Evolutionary conservation across 2,329 filamentous ascomycete genomes (phyloP).

Genomic region (Metarhizium humberi): DNA sequence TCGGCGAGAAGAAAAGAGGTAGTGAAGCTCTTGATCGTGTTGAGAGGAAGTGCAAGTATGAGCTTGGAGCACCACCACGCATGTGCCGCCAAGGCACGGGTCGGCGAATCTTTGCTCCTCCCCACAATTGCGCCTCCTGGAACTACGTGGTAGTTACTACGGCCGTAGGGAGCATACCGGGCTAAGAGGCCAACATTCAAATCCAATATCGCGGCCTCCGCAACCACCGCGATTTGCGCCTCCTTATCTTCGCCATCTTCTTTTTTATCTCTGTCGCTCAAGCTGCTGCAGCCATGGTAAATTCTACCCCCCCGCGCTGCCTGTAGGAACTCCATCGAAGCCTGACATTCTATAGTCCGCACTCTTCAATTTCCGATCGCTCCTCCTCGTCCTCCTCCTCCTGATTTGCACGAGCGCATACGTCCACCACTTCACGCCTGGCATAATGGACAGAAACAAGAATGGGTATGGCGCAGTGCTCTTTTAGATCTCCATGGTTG

Average conservation of each 20-base stretch:
- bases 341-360: constrained; percentile 55
- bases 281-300: constrained; percentile 17
- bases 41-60: not conserved
- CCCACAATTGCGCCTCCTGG: constrained; percentile 3
- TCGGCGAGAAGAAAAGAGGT: not conserved
- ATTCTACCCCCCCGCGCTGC: not conserved
- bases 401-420: constrained; percentile 95
- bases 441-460: constrained; percentile 87
- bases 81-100: constrained; percentile 8
- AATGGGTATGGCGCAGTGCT: constrained; percentile 53
- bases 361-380: constrained; percentile 97
- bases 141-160: constrained; percentile 11
- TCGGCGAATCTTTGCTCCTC: constrained; percentile 29
- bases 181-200: constrained; percentile 7
- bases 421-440: constrained; percentile 79
- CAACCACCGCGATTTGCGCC: not conserved
- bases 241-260: not conserved
- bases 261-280: not conserved
- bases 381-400: constrained; percentile 87
- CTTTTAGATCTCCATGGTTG: not conserved
- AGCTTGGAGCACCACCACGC: not conserved
- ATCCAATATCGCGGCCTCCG: not conserved
- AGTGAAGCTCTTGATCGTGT: not conserved
- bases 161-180: constrained; percentile 7
- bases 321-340: not conserved